Percentiles rank a stretch among this genome's conserved stretches.
Evolutionary conservation across 345 rosid genomes (phyloP).

Genomic region (Eucalyptus lansdowneana): DNA sequence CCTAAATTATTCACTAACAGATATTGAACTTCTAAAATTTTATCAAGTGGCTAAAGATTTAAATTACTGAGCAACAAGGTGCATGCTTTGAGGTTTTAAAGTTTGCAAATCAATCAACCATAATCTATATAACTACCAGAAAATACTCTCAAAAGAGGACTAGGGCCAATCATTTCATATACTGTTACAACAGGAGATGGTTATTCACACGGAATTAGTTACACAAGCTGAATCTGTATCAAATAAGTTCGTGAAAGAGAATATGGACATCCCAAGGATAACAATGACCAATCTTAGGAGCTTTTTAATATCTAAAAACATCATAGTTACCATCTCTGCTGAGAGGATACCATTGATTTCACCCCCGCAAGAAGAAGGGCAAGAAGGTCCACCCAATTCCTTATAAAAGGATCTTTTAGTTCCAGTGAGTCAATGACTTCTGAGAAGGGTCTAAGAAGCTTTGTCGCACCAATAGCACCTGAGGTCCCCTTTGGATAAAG

Average conservation of each 20-base stretch:
- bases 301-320: too few species aligned
- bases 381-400: conserved; percentile 90
- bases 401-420: conserved; percentile 66
- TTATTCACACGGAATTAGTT: too few species aligned
- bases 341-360: conserved; percentile 6
- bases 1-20: neutral
- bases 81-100: neutral
- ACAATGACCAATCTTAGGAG: too few species aligned
- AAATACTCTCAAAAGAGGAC: neutral
- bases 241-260: too few species aligned
- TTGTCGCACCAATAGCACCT: conserved; percentile 75
- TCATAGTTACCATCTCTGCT: too few species aligned
- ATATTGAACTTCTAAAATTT: neutral
- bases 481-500: conserved; percentile 76
- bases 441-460: conserved; percentile 80
- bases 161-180: neutral
- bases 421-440: conserved; percentile 75
- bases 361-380: conserved; percentile 96
- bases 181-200: neutral
- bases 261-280: too few species aligned
- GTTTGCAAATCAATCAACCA: neutral
- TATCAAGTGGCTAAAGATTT: neutral
- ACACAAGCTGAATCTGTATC: too few species aligned
- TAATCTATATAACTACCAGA: neutral
- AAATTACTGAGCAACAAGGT: neutral